Evolutionary conservation across 495 filamentous ascomycete genomes (phyloP), one percentile per base, ranked within the genome.

Genomic region (Letharia lupina): DNA sequence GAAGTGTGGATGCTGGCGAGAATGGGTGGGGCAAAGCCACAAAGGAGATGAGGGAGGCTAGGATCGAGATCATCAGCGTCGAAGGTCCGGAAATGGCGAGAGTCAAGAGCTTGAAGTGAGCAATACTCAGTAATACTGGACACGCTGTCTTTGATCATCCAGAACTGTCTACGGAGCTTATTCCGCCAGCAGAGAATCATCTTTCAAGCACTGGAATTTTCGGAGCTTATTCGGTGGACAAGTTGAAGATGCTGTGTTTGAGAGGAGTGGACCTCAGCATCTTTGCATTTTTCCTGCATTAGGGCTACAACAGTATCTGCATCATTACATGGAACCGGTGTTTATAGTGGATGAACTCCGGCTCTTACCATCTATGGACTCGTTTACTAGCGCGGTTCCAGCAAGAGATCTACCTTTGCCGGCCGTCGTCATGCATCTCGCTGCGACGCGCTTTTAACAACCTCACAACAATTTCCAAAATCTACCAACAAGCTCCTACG

Each of bases 1-100:
- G 78, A 73, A 81, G 89, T 61, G 90, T 96, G 9, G 84, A 86
- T 70, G 73, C 79, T 28, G 76, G 68, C 1, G 69, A 64, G 58
- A 47, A 68, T 33, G 78, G 77, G 11, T 91, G 90, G 89, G 79
- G 79, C 20, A 73, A 73, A 64, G 78, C 81, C 9, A 84, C 81
- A 72, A 71, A 71, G 65, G 82, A 86, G 65, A 79, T 95, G 66
- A 74, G 76, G 61, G 77, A 70, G 44, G 75, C 77, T 28, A 83
- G 85, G 11, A 82, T 88, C 8, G 74, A 68, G 10, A 71, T 87
- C 69, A 80, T 88, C 45, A 70, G 69, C 60, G 76, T 75, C 41
- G 74, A 81, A 64, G 79, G 83, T 48, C 69, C 70, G 37, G 79
- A 83, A 72, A 66, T 87, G 42, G 70, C 67, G 58, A 77, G 72